Percentiles rank a stretch among this genome's conserved stretches.
Conservation (phyloP, 257 asterid species). For the Solanum verrucosum region DNA sequence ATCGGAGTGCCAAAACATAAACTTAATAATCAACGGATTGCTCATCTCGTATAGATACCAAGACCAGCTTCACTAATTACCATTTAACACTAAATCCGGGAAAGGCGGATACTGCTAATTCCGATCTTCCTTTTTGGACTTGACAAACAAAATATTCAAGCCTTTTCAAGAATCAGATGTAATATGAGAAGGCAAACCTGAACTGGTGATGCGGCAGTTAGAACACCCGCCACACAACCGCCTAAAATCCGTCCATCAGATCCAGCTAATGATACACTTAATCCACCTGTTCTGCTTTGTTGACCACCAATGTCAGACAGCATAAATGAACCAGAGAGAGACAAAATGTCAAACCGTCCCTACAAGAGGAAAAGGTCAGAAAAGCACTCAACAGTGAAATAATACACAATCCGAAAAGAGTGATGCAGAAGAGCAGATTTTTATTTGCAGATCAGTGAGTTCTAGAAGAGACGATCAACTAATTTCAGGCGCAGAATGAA, state of each 20-base stretch:
- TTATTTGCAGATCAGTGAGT: background rate
- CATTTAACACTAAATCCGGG: background rate
- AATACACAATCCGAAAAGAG: background rate
- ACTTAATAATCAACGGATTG: background rate
- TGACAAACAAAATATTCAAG: background rate
- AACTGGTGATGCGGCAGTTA: constrained; percentile 49
- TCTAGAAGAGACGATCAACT: background rate
- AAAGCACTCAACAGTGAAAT: background rate
- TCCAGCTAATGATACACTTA: constrained; percentile 48
- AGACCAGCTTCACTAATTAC: background rate
- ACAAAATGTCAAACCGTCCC: constrained; percentile 53
- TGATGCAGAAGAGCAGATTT: background rate
- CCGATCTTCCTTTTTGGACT: background rate
- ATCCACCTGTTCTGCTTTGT: constrained; percentile 44
- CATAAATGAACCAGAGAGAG: constrained; percentile 56
- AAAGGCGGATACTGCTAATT: background rate
- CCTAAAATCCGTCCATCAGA: constrained; percentile 63
- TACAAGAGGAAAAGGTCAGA: background rate
- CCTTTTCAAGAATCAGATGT: background rate
- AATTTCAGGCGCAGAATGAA: background rate
- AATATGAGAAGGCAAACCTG: constrained; percentile 32
- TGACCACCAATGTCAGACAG: constrained; percentile 43
- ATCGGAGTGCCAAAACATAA: background rate
- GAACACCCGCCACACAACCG: constrained; percentile 58
- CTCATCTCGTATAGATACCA: background rate